A percentile compares a stretch with the other conserved stretches of the same genome.
Evolutionary conservation across 108 stramenopile genomes (phyloP).

Genomic region (Skeletonema marinoi): DNA sequence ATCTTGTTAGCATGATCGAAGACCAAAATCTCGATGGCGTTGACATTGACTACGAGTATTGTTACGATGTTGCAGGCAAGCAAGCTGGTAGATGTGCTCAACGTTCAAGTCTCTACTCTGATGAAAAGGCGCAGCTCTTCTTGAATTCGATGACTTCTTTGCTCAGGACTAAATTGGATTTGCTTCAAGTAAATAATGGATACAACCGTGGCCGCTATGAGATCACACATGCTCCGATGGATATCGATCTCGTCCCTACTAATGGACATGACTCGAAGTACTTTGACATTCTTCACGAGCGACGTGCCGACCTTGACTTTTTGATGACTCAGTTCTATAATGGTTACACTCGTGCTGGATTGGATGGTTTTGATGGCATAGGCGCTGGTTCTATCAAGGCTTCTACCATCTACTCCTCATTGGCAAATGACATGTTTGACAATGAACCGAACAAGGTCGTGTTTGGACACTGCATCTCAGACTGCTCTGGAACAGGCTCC

Average conservation of each 20-base stretch:
- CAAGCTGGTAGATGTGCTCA: conserved; percentile 41
- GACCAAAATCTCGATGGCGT: conserved; percentile 58
- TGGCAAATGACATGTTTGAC: conserved; percentile 51
- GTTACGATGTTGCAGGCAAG: conserved; percentile 42
- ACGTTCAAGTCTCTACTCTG: conserved; percentile 30
- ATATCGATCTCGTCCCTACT: conserved; percentile 39
- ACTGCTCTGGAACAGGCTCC: conserved; percentile 43
- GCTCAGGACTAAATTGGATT: conserved; percentile 45
- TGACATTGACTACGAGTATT: conserved; percentile 78
- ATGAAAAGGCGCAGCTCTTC: conserved; percentile 39
- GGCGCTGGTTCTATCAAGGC: conserved; percentile 20
- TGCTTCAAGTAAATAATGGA: conserved; percentile 29
- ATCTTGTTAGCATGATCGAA: conserved; percentile 49
- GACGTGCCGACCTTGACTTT: conserved; percentile 43
- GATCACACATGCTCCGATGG: conserved; percentile 70
- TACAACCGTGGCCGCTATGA: conserved; percentile 44
- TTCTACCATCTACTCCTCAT: conserved; percentile 24
- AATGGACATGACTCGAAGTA: conserved; percentile 33
- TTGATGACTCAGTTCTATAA: conserved; percentile 70
- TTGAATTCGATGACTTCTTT: conserved; percentile 36
- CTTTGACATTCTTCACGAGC: conserved; percentile 46
- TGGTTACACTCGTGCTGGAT: conserved; percentile 41
- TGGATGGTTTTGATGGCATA: conserved; percentile 40
- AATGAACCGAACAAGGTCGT: conserved; percentile 56
- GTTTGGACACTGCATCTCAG: conserved; percentile 63